Conservation (phyloP, 306 rosid species). For the Cicer chorassanicum region DNA sequence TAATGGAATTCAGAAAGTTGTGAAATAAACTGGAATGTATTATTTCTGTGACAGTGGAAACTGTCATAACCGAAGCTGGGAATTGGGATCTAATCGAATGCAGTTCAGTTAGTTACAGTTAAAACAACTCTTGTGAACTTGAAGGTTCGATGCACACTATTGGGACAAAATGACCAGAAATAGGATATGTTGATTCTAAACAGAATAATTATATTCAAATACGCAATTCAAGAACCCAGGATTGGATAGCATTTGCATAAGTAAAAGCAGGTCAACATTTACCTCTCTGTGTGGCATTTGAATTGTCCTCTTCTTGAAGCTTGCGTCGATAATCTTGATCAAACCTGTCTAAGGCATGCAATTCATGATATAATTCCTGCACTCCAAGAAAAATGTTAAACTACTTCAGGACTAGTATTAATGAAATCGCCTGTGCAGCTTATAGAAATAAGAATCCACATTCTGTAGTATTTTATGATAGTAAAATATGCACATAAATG, state of each 20-base stretch:
- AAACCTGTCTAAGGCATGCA: conserved; percentile 93
- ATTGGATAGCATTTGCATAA: not conserved
- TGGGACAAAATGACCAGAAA: conserved; percentile 23
- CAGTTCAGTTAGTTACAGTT: not conserved
- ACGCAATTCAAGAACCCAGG: conserved; percentile 19
- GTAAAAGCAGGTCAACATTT: conserved; percentile 39
- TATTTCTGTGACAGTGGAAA: not conserved
- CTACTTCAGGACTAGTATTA: conserved; percentile 32
- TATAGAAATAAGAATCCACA: conserved; percentile 22
- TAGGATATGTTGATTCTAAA: conserved; percentile 26
- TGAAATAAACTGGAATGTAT: not conserved
- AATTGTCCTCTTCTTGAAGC: conserved; percentile 92
- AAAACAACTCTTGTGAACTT: not conserved
- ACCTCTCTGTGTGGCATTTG: conserved; percentile 89
- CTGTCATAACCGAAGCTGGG: not conserved
- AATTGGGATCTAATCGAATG: not conserved
- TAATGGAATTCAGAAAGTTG: conserved; percentile 20
- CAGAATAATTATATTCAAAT: conserved; percentile 27
- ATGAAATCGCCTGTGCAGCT: conserved; percentile 25
- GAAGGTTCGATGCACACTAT: conserved; percentile 21
- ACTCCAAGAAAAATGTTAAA: conserved; percentile 34
- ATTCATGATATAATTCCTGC: conserved; percentile 96
- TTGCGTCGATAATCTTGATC: conserved; percentile 94
- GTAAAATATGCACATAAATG: conserved; percentile 22
- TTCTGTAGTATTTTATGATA: conserved; percentile 19